phyloP scores from a whole-genome alignment of 2,329 filamentous ascomycete genomes.

The Sporothrix pallida region DNA sequence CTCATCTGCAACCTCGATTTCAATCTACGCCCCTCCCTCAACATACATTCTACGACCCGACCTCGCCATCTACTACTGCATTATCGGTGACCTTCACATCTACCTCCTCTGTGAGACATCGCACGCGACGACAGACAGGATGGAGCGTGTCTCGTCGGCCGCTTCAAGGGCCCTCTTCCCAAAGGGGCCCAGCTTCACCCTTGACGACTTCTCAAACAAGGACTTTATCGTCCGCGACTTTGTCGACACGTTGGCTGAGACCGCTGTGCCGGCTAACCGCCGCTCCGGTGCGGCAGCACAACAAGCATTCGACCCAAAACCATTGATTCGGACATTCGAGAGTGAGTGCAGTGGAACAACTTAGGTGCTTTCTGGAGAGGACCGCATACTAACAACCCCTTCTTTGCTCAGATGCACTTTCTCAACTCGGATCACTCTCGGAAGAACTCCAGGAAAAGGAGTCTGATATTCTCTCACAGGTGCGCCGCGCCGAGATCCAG shows the following conservation, averaged over 20 bases:
- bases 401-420: slow-evolving; percentile 60
- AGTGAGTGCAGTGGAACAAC: slow-evolving; percentile 50
- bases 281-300: slow-evolving; percentile 71
- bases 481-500: slow-evolving; percentile 87
- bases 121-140: slow-evolving; percentile 34
- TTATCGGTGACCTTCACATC: neutral
- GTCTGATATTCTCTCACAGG: slow-evolving; percentile 87
- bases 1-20: slow-evolving; percentile 14
- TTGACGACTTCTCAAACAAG: slow-evolving; percentile 85
- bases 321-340: slow-evolving; percentile 93
- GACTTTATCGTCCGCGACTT: slow-evolving; percentile 99
- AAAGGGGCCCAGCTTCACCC: slow-evolving; percentile 79
- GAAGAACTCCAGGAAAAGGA: slow-evolving; percentile 89
- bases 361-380: no score
- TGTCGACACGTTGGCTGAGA: slow-evolving; percentile 89
- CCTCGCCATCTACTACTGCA: neutral
- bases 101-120: neutral
- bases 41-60: neutral
- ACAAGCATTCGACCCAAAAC: slow-evolving; percentile 87
- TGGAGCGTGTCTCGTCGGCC: slow-evolving; percentile 51
- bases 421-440: slow-evolving; percentile 71
- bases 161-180: slow-evolving; percentile 73
- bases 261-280: slow-evolving; percentile 76
- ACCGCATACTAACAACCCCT: slow-evolving; percentile 40
- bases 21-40: neutral